These are phyloP conservation scores for Copromyces sp. DNA, from an alignment of 495 filamentous ascomycete species.

Conservation along the genomic window DNA sequence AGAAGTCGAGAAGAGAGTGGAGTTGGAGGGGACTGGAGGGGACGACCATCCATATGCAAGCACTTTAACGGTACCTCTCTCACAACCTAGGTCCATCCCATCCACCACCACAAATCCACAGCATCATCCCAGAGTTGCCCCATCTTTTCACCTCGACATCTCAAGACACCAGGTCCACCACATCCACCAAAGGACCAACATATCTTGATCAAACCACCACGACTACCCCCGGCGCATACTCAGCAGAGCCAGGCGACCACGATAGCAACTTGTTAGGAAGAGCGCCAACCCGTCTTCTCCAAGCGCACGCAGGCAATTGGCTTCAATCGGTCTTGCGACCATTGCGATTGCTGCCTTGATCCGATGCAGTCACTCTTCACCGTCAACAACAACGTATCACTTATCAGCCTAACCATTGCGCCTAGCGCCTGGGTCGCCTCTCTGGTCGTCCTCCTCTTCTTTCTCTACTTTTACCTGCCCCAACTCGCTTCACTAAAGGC, in stretches of 20 bases:
- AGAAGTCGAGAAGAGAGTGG: background rate
- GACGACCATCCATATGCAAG: background rate
- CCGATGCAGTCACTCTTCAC: conserved; percentile 41
- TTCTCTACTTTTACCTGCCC: conserved; percentile 39
- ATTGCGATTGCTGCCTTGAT: conserved; percentile 3
- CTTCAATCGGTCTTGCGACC: background rate
- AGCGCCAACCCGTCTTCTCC: background rate
- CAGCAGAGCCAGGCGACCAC: background rate
- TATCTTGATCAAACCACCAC: background rate
- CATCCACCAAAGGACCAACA: background rate
- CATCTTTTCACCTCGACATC: background rate
- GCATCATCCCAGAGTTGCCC: background rate
- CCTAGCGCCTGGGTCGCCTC: conserved; percentile 42
- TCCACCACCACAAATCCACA: background rate
- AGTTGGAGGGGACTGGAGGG: background rate
- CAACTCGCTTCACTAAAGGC: conserved; percentile 8
- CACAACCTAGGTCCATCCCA: background rate
- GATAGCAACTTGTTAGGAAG: background rate
- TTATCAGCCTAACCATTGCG: conserved; percentile 43
- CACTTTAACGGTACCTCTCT: background rate
- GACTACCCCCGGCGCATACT: background rate
- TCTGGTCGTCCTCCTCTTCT: conserved; percentile 41
- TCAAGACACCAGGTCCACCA: background rate
- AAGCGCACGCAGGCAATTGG: background rate
- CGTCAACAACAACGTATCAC: conserved; percentile 43